phyloP scores from a whole-genome alignment of 768 basidiomycete genomes.

The Russula sp. region DNA sequence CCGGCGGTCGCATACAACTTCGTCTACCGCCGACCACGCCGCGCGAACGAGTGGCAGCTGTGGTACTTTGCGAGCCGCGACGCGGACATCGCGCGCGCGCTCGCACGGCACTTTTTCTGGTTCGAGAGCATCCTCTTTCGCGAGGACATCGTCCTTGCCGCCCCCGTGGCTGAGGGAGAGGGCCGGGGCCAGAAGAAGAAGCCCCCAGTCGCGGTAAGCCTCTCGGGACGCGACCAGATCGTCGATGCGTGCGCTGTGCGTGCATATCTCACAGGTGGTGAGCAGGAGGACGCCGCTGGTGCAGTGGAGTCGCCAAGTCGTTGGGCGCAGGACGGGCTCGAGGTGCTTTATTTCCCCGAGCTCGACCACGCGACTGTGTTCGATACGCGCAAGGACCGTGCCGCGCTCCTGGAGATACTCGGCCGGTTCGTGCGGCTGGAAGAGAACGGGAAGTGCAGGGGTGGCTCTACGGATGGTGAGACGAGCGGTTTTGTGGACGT shows the following conservation, averaged over 20 bases:
- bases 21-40: constrained; percentile 48
- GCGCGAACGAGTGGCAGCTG: constrained; percentile 56
- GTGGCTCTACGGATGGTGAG: background rate
- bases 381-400: constrained; percentile 28
- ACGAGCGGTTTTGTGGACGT: background rate
- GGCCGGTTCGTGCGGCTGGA: constrained; percentile 28
- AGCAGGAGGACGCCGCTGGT: constrained; percentile 16
- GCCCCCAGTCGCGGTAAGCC: constrained; percentile 31
- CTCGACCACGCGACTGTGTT: constrained; percentile 42
- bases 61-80: constrained; percentile 67
- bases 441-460: background rate
- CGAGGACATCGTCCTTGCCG: constrained; percentile 41
- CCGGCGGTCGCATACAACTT: constrained; percentile 62
- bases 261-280: constrained; percentile 37
- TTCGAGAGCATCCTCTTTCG: constrained; percentile 53
- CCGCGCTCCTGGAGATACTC: constrained; percentile 32
- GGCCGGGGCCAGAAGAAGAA: constrained; percentile 3
- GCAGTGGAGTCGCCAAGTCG: background rate
- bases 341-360: constrained; percentile 36
- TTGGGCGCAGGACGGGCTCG: constrained; percentile 32
- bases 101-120: constrained; percentile 64
- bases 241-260: constrained; percentile 37
- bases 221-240: constrained; percentile 40
- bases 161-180: background rate
- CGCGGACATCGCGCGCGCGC: constrained; percentile 52